phyloP scores from a whole-genome alignment of 176 grass and related monocot species.

The Aegilops bicornis region DNA sequence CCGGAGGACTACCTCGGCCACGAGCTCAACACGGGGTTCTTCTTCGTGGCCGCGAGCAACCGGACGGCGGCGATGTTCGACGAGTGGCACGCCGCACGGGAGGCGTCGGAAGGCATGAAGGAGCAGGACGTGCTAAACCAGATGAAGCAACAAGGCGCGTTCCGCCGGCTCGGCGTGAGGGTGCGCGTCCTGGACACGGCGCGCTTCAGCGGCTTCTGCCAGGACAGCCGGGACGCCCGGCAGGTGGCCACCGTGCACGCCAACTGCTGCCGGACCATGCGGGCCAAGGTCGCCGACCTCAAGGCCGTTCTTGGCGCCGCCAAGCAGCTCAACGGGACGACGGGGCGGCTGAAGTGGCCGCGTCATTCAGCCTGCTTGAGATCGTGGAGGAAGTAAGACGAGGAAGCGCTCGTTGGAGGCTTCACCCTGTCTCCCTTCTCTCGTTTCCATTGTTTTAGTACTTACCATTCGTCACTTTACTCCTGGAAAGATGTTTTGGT shows the following conservation, averaged over 20 bases:
- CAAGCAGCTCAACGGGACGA: not conserved
- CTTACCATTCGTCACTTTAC: too few relatives aligned
- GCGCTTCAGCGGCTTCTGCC: slow-evolving; percentile 76
- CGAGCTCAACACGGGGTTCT: slow-evolving; percentile 65
- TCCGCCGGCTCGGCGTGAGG: slow-evolving; percentile 44
- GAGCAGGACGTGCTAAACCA: slow-evolving; percentile 75
- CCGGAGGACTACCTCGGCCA: slow-evolving; percentile 43
- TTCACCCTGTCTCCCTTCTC: not conserved
- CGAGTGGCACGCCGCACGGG: slow-evolving; percentile 51
- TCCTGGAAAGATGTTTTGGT: not conserved
- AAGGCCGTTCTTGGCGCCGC: slow-evolving; percentile 39
- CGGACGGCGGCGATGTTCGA: slow-evolving; percentile 54
- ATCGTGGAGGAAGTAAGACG: too few relatives aligned
- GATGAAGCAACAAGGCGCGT: slow-evolving; percentile 53
- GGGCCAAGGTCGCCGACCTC: slow-evolving; percentile 68
- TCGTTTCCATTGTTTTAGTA: not conserved
- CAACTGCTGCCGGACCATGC: slow-evolving; percentile 74
- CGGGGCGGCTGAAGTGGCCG: slow-evolving; percentile 21
- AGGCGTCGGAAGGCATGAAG: slow-evolving; percentile 47
- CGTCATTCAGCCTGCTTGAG: too few relatives aligned
- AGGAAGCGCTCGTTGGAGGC: not conserved
- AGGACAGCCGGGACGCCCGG: slow-evolving; percentile 45
- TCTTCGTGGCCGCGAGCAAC: slow-evolving; percentile 53
- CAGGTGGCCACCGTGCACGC: slow-evolving; percentile 74
- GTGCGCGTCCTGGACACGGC: slow-evolving; percentile 67